Percentiles rank a stretch among this genome's conserved stretches.
These are phyloP conservation scores for Vickermania ingenoplastis DNA, from an alignment of 208 protist genomes.

Conservation along the genomic window DNA sequence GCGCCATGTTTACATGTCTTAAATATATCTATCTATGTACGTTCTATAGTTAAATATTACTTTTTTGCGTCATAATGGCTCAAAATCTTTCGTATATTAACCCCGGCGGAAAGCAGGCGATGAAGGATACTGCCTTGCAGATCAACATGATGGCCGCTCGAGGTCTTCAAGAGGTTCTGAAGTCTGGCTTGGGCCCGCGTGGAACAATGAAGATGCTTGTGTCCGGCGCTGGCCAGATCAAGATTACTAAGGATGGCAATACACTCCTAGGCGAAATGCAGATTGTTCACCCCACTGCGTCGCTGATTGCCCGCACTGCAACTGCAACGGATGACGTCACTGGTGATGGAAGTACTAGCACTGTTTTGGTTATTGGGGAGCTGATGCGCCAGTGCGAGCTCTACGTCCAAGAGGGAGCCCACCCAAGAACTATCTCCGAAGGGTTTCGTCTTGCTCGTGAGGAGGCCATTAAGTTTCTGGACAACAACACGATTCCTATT, in stretches of 20 bases:
- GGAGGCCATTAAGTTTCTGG: slow-evolving; percentile 89
- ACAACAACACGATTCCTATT: slow-evolving; percentile 59
- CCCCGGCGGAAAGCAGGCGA: slow-evolving; percentile 74
- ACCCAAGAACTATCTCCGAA: slow-evolving; percentile 97
- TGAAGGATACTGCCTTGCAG: slow-evolving; percentile 85
- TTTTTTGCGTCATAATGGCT: slow-evolving; percentile 17
- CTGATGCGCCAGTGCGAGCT: slow-evolving; percentile 98
- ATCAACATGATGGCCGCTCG: slow-evolving; percentile 99
- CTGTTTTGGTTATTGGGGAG: slow-evolving; percentile 99
- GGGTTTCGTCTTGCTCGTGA: slow-evolving; percentile 96
- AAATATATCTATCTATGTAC: slow-evolving; percentile 3
- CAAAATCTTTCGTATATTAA: slow-evolving; percentile 88
- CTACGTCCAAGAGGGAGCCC: slow-evolving; percentile 97
- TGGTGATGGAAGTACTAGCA: slow-evolving; percentile 99
- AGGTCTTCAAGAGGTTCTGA: slow-evolving; percentile 97
- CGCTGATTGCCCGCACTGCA: slow-evolving; percentile 98
- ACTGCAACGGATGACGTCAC: slow-evolving; percentile 99
- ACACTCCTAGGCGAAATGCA: slow-evolving; percentile 99
- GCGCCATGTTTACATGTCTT: no score
- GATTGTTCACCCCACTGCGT: slow-evolving; percentile 99
- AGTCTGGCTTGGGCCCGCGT: slow-evolving; percentile 98
- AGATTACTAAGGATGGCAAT: slow-evolving; percentile 99
- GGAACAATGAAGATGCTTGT: slow-evolving; percentile 99
- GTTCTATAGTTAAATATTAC: neutral
- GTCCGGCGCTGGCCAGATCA: slow-evolving; percentile 97